A percentile compares a stretch with the other conserved stretches of the same genome.
Conservation (phyloP, 306 rosid species). For the Citrullus amarus region DNA sequence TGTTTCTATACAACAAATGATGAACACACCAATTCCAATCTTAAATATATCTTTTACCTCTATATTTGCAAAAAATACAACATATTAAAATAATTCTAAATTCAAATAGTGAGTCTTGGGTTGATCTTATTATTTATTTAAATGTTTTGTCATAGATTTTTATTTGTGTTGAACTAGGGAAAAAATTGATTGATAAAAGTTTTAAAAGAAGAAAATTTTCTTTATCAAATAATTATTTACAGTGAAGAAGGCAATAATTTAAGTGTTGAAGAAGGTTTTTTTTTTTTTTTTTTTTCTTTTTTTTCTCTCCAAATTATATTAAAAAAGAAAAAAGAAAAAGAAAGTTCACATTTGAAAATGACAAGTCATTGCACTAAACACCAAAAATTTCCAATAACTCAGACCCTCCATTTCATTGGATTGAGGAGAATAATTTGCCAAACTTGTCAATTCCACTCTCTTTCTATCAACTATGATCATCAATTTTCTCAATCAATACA, state of each 20-base stretch:
- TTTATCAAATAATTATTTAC: not conserved
- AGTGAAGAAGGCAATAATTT: not conserved
- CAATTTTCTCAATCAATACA: not conserved
- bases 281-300: not conserved
- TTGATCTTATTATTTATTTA: no score
- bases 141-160: no score
- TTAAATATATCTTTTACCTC: no score
- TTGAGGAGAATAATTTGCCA: not conserved
- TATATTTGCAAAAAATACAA: no score
- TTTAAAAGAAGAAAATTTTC: no score
- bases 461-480: not conserved
- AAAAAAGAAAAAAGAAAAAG: not conserved
- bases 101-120: no score
- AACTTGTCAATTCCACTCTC: not conserved
- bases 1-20: no score
- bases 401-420: not conserved
- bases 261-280: not conserved
- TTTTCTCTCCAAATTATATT: not conserved
- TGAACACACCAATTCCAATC: no score
- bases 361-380: not conserved
- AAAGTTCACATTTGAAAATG: not conserved
- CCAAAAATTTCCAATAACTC: not conserved
- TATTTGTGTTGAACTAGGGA: no score
- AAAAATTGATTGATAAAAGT: no score
- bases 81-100: no score